These are phyloP conservation scores for Lentinula novae-zelandiae DNA, from an alignment of 1,284 basidiomycete species.

Conservation along the genomic window DNA sequence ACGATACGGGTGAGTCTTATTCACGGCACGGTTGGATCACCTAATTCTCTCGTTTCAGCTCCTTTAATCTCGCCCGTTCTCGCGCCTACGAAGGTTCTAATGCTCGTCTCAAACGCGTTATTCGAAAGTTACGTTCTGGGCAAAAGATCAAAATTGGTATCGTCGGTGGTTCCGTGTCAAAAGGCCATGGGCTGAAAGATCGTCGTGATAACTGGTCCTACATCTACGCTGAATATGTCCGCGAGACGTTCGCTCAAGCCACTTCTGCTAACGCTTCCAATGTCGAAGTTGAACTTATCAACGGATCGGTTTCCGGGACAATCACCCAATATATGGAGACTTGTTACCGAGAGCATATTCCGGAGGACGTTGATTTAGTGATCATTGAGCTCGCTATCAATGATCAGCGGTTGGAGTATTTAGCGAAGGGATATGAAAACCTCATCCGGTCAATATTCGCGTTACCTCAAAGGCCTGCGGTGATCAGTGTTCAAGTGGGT, in stretches of 20 bases:
- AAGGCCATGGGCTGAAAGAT: background rate
- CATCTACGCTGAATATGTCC: background rate
- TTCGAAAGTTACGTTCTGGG: background rate
- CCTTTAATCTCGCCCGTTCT: background rate
- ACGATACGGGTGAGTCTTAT: background rate
- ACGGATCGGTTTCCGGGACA: background rate
- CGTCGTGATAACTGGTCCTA: background rate
- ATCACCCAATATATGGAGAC: slow-evolving; percentile 3
- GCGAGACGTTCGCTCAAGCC: background rate
- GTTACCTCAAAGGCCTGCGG: background rate
- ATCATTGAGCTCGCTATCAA: slow-evolving; percentile 3
- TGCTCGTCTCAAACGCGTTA: background rate
- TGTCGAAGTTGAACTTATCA: background rate
- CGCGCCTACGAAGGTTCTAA: slow-evolving; percentile 4
- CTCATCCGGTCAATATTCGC: background rate
- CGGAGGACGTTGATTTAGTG: slow-evolving; percentile 1
- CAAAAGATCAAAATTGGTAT: background rate
- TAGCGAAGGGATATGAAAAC: background rate
- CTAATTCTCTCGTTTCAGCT: background rate
- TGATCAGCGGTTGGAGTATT: background rate
- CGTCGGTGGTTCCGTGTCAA: background rate
- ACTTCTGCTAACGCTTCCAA: background rate
- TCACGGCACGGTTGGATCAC: background rate
- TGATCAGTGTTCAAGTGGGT: background rate
- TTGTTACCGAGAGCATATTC: background rate